A percentile compares a stretch with the other conserved stretches of the same genome.
phyloP scores from a whole-genome alignment of 2,329 filamentous ascomycete species.

The Metarhizium anisopliae region DNA sequence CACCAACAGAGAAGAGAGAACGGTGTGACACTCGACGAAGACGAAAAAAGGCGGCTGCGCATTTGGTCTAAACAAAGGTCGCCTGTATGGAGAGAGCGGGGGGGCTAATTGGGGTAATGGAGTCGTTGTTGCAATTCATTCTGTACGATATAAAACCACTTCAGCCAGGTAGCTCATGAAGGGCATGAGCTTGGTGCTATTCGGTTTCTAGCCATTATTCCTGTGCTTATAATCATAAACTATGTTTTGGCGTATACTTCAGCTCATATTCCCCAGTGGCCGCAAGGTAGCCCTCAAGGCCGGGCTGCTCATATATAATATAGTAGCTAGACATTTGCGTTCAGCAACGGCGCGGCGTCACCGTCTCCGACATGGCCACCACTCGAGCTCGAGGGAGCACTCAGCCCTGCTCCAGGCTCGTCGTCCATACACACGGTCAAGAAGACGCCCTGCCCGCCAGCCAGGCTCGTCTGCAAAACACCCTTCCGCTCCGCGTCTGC shows the following conservation, averaged over 20 bases:
- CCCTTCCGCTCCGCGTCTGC: conserved; percentile 14
- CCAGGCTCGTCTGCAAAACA: conserved; percentile 10
- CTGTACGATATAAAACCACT: conserved; percentile 23
- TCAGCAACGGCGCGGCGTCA: no score
- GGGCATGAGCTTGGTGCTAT: conserved; percentile 6
- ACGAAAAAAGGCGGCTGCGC: background rate
- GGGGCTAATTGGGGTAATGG: conserved; percentile 21
- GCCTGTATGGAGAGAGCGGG: background rate
- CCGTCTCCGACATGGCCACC: no score
- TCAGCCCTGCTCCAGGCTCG: no score
- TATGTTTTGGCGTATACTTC: background rate
- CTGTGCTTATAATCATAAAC: background rate
- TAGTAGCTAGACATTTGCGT: no score
- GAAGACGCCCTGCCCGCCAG: conserved; percentile 11
- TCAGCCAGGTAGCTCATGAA: conserved; percentile 8
- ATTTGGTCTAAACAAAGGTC: background rate
- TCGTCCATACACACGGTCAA: conserved; percentile 15
- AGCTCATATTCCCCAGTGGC: no score
- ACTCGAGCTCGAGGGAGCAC: no score
- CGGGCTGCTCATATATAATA: no score
- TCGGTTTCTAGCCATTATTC: conserved; percentile 1
- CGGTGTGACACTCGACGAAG: background rate
- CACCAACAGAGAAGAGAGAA: background rate
- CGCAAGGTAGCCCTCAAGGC: no score
- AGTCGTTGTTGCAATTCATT: conserved; percentile 14